Evolutionary conservation across 2,329 filamentous ascomycete species (phyloP), one percentile per base, ranked within the genome.

Genomic region (Fusarium pilosicola): DNA sequence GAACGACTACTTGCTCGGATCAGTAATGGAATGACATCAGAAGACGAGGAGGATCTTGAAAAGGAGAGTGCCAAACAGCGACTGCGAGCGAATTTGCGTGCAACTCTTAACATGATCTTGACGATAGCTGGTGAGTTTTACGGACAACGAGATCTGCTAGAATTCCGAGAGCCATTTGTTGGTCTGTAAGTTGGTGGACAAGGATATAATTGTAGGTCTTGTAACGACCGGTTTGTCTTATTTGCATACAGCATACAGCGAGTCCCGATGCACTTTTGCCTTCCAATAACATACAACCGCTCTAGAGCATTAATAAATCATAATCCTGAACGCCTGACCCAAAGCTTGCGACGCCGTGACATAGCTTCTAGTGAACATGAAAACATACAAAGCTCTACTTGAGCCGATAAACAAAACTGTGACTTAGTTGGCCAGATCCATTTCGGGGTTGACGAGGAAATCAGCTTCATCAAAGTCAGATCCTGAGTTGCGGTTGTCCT

Each of bases 81-180:
- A n/a, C 80, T 80, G 44, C 83, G 83, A 44, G 82, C 85, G 77
- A 89, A 88, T 79, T 86, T 86, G 84, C 86, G 89, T 34, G 92
- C 91, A n/a, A 95, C 94, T 45, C 86, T 98, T 39, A 95, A 97
- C 83, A 97, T 97, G 94, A 94, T 98, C 60, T 85, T 98, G 75
- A 96, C 94, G 0, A 88, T 98, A 41, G 92, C 93, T 54, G 95
- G 94, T 76, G 95, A 97, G 83, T 90, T 93, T 74, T 98, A 95
- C 82, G 95, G 96, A 3, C 96, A 98, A 83, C 88, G 92, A 73
- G 96, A 98, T 81, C 83, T 98, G 71, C 87, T 98, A 55, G 90
- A 93, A 77, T 93, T 92, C 70, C 89, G 94, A 65, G 89, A 92
- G 70, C 88, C 88, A 8, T 91, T 90, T 76, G 83, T 85, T 28